A percentile compares a stretch with the other conserved stretches of the same genome.
phyloP scores from a whole-genome alignment of 805 yeast species.

The Starmerella scarabaei region DNA sequence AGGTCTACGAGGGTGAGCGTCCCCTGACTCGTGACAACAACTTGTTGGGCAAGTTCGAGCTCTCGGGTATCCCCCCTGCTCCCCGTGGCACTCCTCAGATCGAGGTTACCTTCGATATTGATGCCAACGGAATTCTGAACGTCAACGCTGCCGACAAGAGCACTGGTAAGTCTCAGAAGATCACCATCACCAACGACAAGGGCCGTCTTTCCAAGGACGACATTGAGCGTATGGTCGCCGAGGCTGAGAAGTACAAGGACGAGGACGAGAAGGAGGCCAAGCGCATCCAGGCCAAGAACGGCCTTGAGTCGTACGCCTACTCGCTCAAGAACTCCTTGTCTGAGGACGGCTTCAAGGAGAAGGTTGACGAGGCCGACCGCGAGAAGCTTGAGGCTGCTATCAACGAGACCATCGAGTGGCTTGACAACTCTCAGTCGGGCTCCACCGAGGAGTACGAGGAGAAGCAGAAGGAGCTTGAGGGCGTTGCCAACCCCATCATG shows the following conservation, averaged over 20 bases:
- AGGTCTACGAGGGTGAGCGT: slow-evolving; percentile 97
- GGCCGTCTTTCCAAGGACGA: slow-evolving; percentile 97
- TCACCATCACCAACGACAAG: slow-evolving; percentile 95
- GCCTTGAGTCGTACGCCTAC: slow-evolving; percentile 89
- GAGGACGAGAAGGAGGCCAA: slow-evolving; percentile 91
- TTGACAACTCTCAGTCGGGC: slow-evolving; percentile 87
- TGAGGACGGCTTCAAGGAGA: slow-evolving; percentile 68
- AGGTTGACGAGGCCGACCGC: slow-evolving; percentile 28
- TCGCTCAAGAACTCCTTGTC: slow-evolving; percentile 71
- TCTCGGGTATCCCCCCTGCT: slow-evolving; percentile 94
- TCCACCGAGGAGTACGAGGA: slow-evolving; percentile 82
- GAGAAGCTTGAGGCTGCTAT: slow-evolving; percentile 23
- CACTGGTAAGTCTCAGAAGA: slow-evolving; percentile 94
- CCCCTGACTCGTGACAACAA: slow-evolving; percentile 92
- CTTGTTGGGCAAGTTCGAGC: slow-evolving; percentile 92
- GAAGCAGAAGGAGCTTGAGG: slow-evolving; percentile 92
- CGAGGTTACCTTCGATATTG: slow-evolving; percentile 93
- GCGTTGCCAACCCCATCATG: slow-evolving; percentile 91
- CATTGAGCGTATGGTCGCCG: slow-evolving; percentile 93
- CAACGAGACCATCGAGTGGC: slow-evolving; percentile 42
- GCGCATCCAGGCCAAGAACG: slow-evolving; percentile 89
- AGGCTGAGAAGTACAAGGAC: slow-evolving; percentile 94
- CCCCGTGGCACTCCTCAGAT: slow-evolving; percentile 98
- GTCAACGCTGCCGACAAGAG: slow-evolving; percentile 96
- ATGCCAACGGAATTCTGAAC: slow-evolving; percentile 94